Conservation (phyloP, 352 stramenopile genomes). For the Globisporangium heterothallicum region DNA sequence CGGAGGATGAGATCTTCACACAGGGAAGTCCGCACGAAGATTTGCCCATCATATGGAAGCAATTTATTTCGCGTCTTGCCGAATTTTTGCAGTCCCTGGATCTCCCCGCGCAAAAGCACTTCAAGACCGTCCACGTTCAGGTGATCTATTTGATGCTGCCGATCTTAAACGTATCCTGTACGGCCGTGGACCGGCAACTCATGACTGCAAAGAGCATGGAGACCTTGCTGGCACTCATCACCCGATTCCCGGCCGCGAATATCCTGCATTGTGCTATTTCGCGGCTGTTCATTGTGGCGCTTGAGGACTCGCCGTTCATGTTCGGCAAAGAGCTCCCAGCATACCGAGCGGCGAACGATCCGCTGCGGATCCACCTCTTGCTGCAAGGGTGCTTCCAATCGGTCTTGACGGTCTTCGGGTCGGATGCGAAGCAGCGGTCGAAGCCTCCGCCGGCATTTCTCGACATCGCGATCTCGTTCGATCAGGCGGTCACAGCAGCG, state of each 20-base stretch:
- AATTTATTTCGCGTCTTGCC: conserved; percentile 36
- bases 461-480: conserved; percentile 70
- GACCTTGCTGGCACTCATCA: conserved; percentile 84
- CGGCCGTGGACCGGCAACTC: conserved; percentile 38
- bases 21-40: conserved; percentile 47
- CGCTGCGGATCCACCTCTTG: conserved; percentile 50
- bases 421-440: conserved; percentile 11
- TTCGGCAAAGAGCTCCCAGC: conserved; percentile 73
- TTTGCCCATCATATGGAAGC: conserved; percentile 58
- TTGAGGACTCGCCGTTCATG: conserved; percentile 77
- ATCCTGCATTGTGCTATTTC: conserved; percentile 63
- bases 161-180: conserved; percentile 70
- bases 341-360: conserved; percentile 44
- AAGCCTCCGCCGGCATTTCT: conserved; percentile 46
- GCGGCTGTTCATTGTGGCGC: conserved; percentile 66
- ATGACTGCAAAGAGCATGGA: conserved; percentile 37
- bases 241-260: conserved; percentile 87
- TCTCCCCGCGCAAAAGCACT: conserved; percentile 21
- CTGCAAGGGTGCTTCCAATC: conserved; percentile 36
- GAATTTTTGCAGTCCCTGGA: conserved; percentile 34
- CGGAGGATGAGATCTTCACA: conserved; percentile 11
- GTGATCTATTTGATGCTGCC: conserved; percentile 72
- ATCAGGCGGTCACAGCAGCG: conserved; percentile 59
- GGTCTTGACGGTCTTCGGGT: conserved; percentile 32
- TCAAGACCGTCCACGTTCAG: conserved; percentile 60